These are phyloP conservation scores for Noccaea caerulescens DNA, from an alignment of 345 rosid genomes.

Conservation along the genomic window DNA sequence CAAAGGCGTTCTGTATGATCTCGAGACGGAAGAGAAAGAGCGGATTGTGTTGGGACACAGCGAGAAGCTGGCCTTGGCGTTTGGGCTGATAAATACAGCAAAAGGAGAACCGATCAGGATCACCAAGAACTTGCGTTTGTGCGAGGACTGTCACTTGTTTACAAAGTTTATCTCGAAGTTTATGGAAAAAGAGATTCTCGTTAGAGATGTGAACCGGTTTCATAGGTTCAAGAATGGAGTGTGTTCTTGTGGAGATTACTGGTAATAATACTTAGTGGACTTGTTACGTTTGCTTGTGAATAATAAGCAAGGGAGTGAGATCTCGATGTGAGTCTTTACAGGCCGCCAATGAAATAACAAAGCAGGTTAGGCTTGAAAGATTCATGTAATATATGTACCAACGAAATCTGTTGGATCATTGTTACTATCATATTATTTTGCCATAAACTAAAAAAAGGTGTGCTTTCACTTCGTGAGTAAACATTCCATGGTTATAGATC, in stretches of 20 bases:
- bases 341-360: slow-evolving; percentile 24
- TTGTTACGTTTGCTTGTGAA: slow-evolving; percentile 39
- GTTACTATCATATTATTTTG: slow-evolving; percentile 11
- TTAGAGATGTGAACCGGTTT: slow-evolving; percentile 82
- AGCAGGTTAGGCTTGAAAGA: slow-evolving; percentile 23
- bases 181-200: slow-evolving; percentile 72
- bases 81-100: slow-evolving; percentile 71
- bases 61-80: slow-evolving; percentile 84
- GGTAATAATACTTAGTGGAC: slow-evolving; percentile 46
- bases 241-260: slow-evolving; percentile 90
- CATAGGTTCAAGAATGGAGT: slow-evolving; percentile 79
- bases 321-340: slow-evolving; percentile 13
- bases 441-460: background rate
- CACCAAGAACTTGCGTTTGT: slow-evolving; percentile 81
- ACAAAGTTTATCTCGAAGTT: slow-evolving; percentile 81
- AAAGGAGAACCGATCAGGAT: slow-evolving; percentile 75
- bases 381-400: slow-evolving; percentile 28
- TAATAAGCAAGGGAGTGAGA: slow-evolving; percentile 34
- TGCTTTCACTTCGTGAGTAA: background rate
- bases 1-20: slow-evolving; percentile 80
- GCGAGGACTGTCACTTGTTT: slow-evolving; percentile 87
- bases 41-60: slow-evolving; percentile 82
- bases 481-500: too few species aligned
- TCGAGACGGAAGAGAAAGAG: slow-evolving; percentile 74
- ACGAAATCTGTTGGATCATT: slow-evolving; percentile 35